Evolutionary conservation across 2,329 filamentous ascomycete genomes (phyloP).

Genomic region (Fusarium multiceps): DNA sequence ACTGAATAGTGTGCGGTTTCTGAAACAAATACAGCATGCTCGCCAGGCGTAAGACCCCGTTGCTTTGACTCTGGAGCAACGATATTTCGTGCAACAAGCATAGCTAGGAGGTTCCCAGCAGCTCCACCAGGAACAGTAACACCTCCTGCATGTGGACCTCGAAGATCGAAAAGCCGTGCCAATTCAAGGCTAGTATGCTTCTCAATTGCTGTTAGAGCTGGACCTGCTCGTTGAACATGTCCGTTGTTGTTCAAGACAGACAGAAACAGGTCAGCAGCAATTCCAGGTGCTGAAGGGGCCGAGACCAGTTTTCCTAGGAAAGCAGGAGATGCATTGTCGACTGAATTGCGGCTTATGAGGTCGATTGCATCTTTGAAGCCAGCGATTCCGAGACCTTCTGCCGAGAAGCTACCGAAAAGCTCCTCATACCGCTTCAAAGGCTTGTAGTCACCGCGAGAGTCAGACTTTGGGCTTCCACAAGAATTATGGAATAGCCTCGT

Average conservation of each 20-base stretch:
- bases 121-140: background rate
- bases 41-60: background rate
- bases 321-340: background rate
- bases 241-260: constrained; percentile 1
- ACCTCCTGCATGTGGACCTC: background rate
- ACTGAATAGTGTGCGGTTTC: background rate
- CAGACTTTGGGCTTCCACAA: background rate
- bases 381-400: background rate
- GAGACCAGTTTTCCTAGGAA: background rate
- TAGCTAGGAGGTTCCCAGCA: background rate
- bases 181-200: background rate
- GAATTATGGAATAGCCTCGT: background rate
- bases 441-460: background rate
- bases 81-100: background rate
- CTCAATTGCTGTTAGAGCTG: background rate
- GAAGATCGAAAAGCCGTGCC: background rate
- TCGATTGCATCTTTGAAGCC: background rate
- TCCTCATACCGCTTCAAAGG: background rate
- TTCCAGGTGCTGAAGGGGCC: background rate
- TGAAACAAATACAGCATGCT: background rate
- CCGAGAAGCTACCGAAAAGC: background rate
- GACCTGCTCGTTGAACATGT: background rate
- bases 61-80: background rate
- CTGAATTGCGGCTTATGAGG: background rate
- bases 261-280: background rate